phyloP scores from a whole-genome alignment of 2,329 filamentous ascomycete species.

The Fonsecaea monophora region DNA sequence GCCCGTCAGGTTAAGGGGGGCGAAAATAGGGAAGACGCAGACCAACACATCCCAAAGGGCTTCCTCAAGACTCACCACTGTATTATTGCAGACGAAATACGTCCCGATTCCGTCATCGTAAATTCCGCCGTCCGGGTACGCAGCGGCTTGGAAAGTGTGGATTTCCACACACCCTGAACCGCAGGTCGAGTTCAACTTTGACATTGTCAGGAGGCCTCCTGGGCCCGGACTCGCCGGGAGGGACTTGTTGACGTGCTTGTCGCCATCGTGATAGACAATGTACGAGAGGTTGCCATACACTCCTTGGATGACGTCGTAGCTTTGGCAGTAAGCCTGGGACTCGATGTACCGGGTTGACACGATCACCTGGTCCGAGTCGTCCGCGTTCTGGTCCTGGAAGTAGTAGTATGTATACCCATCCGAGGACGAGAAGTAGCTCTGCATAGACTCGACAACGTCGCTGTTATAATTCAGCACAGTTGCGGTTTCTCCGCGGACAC shows the following conservation, averaged over 20 bases:
- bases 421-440: slow-evolving; percentile 22
- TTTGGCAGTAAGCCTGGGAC: slow-evolving; percentile 29
- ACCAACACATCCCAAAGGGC: not conserved
- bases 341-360: slow-evolving; percentile 30
- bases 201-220: slow-evolving; percentile 29
- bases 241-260: slow-evolving; percentile 33
- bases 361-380: slow-evolving; percentile 9
- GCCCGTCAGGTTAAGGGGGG: not conserved
- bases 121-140: slow-evolving; percentile 7
- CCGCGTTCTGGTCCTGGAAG: slow-evolving; percentile 34
- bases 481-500: slow-evolving; percentile 34
- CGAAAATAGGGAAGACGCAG: not conserved
- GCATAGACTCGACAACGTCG: slow-evolving; percentile 33
- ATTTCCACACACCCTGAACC: slow-evolving; percentile 33
- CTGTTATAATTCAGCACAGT: slow-evolving; percentile 14
- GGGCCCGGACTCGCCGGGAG: slow-evolving; percentile 26
- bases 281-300: slow-evolving; percentile 34
- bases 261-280: slow-evolving; percentile 32
- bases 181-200: slow-evolving; percentile 35
- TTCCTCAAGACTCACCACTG: slow-evolving; percentile 14
- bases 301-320: slow-evolving; percentile 29
- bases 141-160: slow-evolving; percentile 30
- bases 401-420: slow-evolving; percentile 31
- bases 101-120: slow-evolving; percentile 18
- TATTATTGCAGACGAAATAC: slow-evolving; percentile 37